A percentile compares a stretch with the other conserved stretches of the same genome.
Conservation (phyloP, 2,329 filamentous ascomycete species). For the Colletotrichum truncatum region DNA sequence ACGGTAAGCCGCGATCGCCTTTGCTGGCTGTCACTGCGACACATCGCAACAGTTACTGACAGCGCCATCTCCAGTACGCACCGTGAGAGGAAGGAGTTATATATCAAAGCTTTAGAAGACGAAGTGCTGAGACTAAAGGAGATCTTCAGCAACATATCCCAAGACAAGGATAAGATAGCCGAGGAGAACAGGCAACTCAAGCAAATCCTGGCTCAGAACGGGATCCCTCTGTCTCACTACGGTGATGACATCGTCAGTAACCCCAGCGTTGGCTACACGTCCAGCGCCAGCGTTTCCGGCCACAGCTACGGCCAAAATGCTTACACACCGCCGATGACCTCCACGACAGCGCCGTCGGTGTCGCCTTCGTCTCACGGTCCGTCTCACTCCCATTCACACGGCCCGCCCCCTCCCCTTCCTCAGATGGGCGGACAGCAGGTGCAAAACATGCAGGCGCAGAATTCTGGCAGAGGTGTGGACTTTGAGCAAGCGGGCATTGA, state of each 20-base stretch:
- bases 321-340: constrained; percentile 58
- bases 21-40: not conserved
- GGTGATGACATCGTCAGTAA: constrained; percentile 56
- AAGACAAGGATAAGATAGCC: constrained; percentile 78
- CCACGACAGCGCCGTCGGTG: constrained; percentile 53
- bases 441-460: constrained; percentile 36
- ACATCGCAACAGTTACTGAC: constrained; percentile 24
- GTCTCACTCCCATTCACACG: constrained; percentile 30
- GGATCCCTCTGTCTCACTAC: constrained; percentile 48
- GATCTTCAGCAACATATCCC: constrained; percentile 76
- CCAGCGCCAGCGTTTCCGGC: constrained; percentile 67
- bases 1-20: constrained; percentile 65
- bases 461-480: constrained; percentile 61
- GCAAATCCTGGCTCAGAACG: constrained; percentile 62
- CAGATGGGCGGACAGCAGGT: constrained; percentile 41
- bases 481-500: constrained; percentile 88
- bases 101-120: constrained; percentile 92
- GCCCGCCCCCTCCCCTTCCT: constrained; percentile 32
- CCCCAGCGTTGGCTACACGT: constrained; percentile 57
- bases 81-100: constrained; percentile 94
- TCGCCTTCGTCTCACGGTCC: constrained; percentile 42
- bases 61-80: constrained; percentile 75
- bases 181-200: constrained; percentile 84
- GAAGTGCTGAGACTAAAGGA: constrained; percentile 91
- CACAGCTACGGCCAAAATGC: constrained; percentile 62